Percentiles rank a stretch among this genome's conserved stretches.
Evolutionary conservation across 2,329 filamentous ascomycete genomes (phyloP).

Genomic region (Bipolaris zeicola): DNA sequence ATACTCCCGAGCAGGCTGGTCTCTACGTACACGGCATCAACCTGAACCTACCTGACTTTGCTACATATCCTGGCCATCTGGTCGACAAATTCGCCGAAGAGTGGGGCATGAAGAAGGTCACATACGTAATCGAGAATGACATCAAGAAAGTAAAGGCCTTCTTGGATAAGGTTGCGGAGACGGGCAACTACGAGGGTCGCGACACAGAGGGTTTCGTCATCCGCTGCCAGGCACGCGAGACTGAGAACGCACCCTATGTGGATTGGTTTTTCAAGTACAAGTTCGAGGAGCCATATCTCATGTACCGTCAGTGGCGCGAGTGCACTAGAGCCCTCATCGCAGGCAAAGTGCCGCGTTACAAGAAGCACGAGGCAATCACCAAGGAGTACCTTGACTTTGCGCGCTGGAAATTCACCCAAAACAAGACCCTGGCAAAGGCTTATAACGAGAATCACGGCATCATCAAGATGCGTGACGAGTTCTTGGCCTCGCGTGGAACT

Average conservation of each 20-base stretch:
- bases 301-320: conserved; percentile 99
- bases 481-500: conserved; percentile 79
- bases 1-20: conserved; percentile 79
- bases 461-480: conserved; percentile 86
- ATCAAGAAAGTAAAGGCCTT: conserved; percentile 77
- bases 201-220: conserved; percentile 98
- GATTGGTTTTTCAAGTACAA: conserved; percentile 99
- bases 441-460: conserved; percentile 95
- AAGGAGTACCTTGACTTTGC: conserved; percentile 89
- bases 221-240: conserved; percentile 73
- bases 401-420: conserved; percentile 70
- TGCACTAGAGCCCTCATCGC: conserved; percentile 88
- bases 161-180: conserved; percentile 82
- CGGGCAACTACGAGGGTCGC: conserved; percentile 84
- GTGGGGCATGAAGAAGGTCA: conserved; percentile 93
- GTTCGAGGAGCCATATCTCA: conserved; percentile 97
- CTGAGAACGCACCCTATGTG: conserved; percentile 62
- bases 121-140: conserved; percentile 77
- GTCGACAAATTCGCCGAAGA: conserved; percentile 88
- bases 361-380: conserved; percentile 88
- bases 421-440: conserved; percentile 69
- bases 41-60: conserved; percentile 89
- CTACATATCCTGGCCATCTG: conserved; percentile 79
- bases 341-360: conserved; percentile 74
- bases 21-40: conserved; percentile 97